These are phyloP conservation scores for Pisolithus sp. DNA, from an alignment of 768 basidiomycete species.

Conservation along the genomic window DNA sequence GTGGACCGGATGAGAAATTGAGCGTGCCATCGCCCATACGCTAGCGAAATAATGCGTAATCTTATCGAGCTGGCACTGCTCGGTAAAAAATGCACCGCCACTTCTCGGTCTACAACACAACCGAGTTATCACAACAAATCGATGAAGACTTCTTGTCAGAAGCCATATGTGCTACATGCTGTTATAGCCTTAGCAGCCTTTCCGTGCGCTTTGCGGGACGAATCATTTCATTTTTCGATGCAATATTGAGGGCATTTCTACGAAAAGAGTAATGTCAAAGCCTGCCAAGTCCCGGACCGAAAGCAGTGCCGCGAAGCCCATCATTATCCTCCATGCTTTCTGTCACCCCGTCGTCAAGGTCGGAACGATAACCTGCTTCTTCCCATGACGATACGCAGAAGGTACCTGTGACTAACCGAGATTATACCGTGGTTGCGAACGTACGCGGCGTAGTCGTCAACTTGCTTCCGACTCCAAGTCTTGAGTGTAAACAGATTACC, in stretches of 20 bases:
- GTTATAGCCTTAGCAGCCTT: too few relatives aligned
- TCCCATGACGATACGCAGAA: conserved; percentile 5
- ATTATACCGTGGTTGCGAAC: neutral
- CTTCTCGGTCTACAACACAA: neutral
- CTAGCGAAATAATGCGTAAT: neutral
- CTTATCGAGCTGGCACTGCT: neutral
- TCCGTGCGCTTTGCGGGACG: too few relatives aligned
- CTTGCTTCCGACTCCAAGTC: too few relatives aligned
- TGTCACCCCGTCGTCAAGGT: conserved; percentile 14
- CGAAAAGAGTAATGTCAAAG: conserved; percentile 10
- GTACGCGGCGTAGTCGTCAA: too few relatives aligned
- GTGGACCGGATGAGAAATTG: neutral
- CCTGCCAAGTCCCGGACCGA: conserved; percentile 9
- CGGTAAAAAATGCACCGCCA: neutral
- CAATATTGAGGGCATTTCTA: neutral
- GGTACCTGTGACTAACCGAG: neutral
- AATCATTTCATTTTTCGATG: neutral
- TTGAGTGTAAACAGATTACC: too few relatives aligned
- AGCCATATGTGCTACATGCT: too few relatives aligned
- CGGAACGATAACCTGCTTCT: conserved; percentile 7
- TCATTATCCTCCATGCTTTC: conserved; percentile 6
- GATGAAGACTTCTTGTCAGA: too few relatives aligned
- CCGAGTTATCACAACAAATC: too few relatives aligned
- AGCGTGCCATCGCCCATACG: neutral
- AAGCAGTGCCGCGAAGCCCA: neutral